Conservation (phyloP, 2,329 filamentous ascomycete genomes). For the Xylaria sp. region DNA sequence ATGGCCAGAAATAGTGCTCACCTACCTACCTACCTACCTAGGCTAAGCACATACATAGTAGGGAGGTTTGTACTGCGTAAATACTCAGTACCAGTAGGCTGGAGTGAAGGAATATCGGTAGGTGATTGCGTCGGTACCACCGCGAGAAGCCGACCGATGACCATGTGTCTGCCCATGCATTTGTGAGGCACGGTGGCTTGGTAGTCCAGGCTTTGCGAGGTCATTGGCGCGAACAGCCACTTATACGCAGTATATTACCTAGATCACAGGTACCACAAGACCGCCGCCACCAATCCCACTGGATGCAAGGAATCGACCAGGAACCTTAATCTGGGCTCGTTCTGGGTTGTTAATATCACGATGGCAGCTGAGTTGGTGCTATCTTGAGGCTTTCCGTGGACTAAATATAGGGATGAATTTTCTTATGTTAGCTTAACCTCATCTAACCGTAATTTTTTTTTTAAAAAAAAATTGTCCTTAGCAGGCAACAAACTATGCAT, state of each 20-base stretch:
- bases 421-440: too few relatives aligned
- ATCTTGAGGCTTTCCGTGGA: not conserved
- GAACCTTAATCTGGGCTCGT: not conserved
- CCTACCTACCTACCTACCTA: too few relatives aligned
- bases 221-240: not conserved
- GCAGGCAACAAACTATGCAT: not conserved
- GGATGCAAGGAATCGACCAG: not conserved
- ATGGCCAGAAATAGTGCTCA: not conserved
- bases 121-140: not conserved
- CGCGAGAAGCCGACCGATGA: conserved; percentile 4
- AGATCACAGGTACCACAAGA: conserved; percentile 1
- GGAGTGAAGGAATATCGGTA: not conserved
- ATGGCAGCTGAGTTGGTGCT: not conserved
- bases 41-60: too few relatives aligned
- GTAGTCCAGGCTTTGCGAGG: not conserved
- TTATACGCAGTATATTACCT: not conserved
- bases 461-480: too few relatives aligned
- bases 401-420: not conserved
- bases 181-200: conserved; percentile 9
- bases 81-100: too few relatives aligned
- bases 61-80: not conserved
- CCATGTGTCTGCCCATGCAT: conserved; percentile 12
- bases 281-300: not conserved
- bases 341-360: not conserved
- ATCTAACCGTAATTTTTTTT: too few relatives aligned